Conservation (phyloP, 1,139 yeast species). For the Sugiyamaella xylanicola region DNA sequence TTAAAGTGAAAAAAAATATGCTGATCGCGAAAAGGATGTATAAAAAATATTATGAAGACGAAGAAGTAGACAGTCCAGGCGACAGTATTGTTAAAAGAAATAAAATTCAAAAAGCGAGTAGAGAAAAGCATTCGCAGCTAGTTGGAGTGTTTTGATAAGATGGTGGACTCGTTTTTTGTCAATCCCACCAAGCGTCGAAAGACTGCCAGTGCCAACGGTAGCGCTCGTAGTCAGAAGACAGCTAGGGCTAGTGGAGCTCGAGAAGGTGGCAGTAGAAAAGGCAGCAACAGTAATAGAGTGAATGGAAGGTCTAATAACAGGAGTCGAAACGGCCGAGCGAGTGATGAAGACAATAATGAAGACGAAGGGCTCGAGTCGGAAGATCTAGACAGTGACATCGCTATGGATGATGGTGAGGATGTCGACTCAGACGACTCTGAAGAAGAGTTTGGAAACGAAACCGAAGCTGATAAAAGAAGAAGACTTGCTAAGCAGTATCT, state of each 20-base stretch:
- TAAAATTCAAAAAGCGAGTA: not conserved
- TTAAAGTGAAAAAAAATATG: slow-evolving; percentile 8
- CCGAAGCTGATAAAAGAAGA: slow-evolving; percentile 91
- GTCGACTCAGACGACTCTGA: slow-evolving; percentile 21
- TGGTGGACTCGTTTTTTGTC: slow-evolving; percentile 40
- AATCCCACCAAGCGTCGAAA: slow-evolving; percentile 33
- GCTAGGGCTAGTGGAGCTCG: slow-evolving; percentile 12
- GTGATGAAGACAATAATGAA: slow-evolving; percentile 37
- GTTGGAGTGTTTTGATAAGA: slow-evolving; percentile 18
- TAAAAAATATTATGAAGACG: slow-evolving; percentile 1
- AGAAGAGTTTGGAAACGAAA: slow-evolving; percentile 59
- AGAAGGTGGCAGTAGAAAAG: slow-evolving; percentile 2
- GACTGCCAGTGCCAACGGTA: slow-evolving; percentile 19
- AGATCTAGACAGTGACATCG: slow-evolving; percentile 25
- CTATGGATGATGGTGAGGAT: slow-evolving; percentile 31
- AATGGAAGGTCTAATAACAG: not conserved
- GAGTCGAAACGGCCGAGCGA: slow-evolving; percentile 9
- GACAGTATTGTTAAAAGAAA: not conserved
- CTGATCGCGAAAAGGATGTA: not conserved
- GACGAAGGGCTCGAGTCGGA: slow-evolving; percentile 29
- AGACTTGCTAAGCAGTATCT: slow-evolving; percentile 91
- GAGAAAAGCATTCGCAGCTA: not conserved
- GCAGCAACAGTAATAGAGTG: slow-evolving; percentile 5
- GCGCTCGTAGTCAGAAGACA: slow-evolving; percentile 3
- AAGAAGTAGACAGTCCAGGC: not conserved